A percentile compares a stretch with the other conserved stretches of the same genome.
Conservation (phyloP, 192 early-diverging fungal genomes). For the Backusella mclennaniae region DNA sequence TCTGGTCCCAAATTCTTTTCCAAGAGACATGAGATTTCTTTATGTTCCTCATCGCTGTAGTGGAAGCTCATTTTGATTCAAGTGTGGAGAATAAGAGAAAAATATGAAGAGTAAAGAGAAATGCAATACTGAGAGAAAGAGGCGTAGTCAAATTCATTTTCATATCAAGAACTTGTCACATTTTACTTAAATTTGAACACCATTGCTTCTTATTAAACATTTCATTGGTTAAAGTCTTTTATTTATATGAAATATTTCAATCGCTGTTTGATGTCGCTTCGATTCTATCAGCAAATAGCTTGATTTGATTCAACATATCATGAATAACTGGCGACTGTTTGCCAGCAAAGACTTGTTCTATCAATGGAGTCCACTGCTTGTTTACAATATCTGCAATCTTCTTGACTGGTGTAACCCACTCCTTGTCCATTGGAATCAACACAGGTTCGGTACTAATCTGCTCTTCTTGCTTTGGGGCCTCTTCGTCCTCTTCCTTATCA, state of each 20-base stretch:
- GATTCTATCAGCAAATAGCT: neutral
- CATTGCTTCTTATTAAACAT: too few species aligned
- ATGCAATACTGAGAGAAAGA: neutral
- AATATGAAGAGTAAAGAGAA: neutral
- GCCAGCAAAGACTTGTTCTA: neutral
- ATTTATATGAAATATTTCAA: neutral
- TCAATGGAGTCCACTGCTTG: constrained; percentile 5
- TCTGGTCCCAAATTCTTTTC: constrained; percentile 9
- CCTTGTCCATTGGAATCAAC: constrained; percentile 4
- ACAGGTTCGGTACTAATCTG: neutral
- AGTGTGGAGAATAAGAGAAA: neutral
- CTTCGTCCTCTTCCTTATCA: neutral
- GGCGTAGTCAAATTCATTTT: neutral
- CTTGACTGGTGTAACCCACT: constrained; percentile 1
- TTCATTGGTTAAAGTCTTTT: neutral
- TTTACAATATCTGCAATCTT: constrained; percentile 8
- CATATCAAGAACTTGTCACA: neutral
- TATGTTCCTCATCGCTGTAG: neutral
- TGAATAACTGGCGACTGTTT: constrained; percentile 10
- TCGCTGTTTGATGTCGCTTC: neutral
- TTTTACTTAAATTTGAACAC: neutral
- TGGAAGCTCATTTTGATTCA: neutral
- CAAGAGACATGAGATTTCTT: neutral
- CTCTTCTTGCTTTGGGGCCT: neutral
- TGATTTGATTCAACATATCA: constrained; percentile 14